Evolutionary conservation across 2,329 filamentous ascomycete genomes (phyloP).

Genomic region (Helotiales sp.): DNA sequence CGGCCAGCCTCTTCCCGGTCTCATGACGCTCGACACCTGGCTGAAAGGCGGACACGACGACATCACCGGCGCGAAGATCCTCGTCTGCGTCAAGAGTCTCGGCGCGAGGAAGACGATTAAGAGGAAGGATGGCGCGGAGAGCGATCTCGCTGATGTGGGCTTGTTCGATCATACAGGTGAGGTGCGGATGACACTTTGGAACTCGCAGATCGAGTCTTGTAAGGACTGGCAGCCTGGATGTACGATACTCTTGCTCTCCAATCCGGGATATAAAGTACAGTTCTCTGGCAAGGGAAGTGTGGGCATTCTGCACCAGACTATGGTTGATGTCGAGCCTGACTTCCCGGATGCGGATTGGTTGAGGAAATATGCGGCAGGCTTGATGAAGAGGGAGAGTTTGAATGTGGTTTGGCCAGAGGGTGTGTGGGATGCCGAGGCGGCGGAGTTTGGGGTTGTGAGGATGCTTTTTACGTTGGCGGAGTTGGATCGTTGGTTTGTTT

Average conservation of each 20-base stretch:
- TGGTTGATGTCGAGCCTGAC: conserved; percentile 60
- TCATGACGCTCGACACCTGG: conserved; percentile 63
- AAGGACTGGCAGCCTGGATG: conserved; percentile 52
- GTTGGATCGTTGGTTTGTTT: conserved; percentile 47
- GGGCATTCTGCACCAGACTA: conserved; percentile 48
- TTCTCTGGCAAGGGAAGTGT: conserved; percentile 38
- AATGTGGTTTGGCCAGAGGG: conserved; percentile 54
- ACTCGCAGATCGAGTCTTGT: conserved; percentile 52
- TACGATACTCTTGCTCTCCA: conserved; percentile 55
- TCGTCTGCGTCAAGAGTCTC: conserved; percentile 63
- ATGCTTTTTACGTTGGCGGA: conserved; percentile 51
- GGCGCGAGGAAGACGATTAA: conserved; percentile 56
- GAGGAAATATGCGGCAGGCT: conserved; percentile 52
- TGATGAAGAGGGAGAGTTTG: conserved; percentile 55
- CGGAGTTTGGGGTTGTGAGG: conserved; percentile 43
- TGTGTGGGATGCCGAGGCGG: conserved; percentile 46
- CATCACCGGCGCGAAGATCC: conserved; percentile 53
- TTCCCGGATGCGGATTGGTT: conserved; percentile 60
- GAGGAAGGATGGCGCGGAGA: conserved; percentile 49
- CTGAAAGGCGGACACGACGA: conserved; percentile 58
- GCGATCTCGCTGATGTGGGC: conserved; percentile 54
- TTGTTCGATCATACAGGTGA: conserved; percentile 63
- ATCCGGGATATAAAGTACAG: conserved; percentile 38
- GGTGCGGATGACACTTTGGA: conserved; percentile 60
- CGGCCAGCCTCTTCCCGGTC: conserved; percentile 46